phyloP scores from a whole-genome alignment of 305 asterid genomes.

The Ajuga reptans region DNA sequence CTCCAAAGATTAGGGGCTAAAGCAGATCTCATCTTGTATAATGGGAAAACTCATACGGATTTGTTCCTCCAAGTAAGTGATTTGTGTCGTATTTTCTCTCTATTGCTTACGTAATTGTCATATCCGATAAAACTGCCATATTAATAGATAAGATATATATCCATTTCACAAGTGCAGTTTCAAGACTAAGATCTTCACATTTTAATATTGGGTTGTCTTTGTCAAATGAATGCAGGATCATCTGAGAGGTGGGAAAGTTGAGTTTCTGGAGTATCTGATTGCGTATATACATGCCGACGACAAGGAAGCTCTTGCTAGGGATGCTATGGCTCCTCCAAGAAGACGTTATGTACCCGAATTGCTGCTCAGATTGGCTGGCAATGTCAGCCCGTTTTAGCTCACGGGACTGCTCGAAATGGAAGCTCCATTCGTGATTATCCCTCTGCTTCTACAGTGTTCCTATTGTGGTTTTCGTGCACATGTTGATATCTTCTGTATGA shows the following conservation, averaged over 20 bases:
- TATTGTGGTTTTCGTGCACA: background rate
- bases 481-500: background rate
- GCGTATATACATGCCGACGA: conserved; percentile 62
- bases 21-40: conserved; percentile 60
- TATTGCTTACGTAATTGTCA: background rate
- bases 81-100: background rate
- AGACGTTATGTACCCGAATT: conserved; percentile 72
- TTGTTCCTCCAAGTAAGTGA: conserved; percentile 76
- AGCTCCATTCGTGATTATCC: background rate
- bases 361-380: conserved; percentile 57
- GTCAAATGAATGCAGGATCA: conserved; percentile 61
- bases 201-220: background rate
- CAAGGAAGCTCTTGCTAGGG: conserved; percentile 62
- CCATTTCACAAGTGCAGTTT: background rate
- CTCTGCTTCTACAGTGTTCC: background rate
- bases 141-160: background rate
- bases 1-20: conserved; percentile 57
- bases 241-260: conserved; percentile 89
- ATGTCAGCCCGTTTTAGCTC: conserved; percentile 69
- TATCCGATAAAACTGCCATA: background rate
- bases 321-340: conserved; percentile 68
- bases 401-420: background rate
- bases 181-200: background rate
- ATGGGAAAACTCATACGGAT: conserved; percentile 93
- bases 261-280: conserved; percentile 65